A percentile compares a stretch with the other conserved stretches of the same genome.
Conservation (phyloP, 1,139 yeast genomes). For the Saccharomyces hybrid region DNA sequence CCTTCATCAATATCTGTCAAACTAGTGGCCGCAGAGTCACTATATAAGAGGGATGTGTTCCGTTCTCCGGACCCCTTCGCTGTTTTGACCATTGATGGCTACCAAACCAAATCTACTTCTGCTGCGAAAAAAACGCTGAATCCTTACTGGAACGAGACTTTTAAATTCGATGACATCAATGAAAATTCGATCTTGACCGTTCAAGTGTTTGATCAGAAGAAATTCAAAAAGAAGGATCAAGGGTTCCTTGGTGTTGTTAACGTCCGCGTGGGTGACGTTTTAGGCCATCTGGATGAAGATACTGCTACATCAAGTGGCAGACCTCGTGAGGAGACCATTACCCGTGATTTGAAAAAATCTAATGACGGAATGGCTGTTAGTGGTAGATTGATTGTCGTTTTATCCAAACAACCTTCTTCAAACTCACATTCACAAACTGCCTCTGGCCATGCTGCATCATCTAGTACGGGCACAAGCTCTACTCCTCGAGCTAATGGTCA, state of each 20-base stretch:
- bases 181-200: slow-evolving; percentile 85
- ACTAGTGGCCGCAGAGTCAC: slow-evolving; percentile 92
- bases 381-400: slow-evolving; percentile 79
- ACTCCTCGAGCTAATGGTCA: slow-evolving; percentile 8
- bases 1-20: slow-evolving; percentile 47
- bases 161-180: slow-evolving; percentile 58
- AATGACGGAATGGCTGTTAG: slow-evolving; percentile 87
- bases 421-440: slow-evolving; percentile 2
- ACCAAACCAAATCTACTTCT: slow-evolving; percentile 89
- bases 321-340: slow-evolving; percentile 72
- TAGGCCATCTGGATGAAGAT: slow-evolving; percentile 48
- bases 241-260: slow-evolving; percentile 97
- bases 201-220: slow-evolving; percentile 94
- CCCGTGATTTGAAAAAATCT: slow-evolving; percentile 84
- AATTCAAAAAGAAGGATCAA: slow-evolving; percentile 95
- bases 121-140: slow-evolving; percentile 90
- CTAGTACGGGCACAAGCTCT: slow-evolving; percentile 7
- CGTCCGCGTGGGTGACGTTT: slow-evolving; percentile 79
- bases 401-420: slow-evolving; percentile 35
- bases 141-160: slow-evolving; percentile 96
- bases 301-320: slow-evolving; percentile 24
- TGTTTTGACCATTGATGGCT: slow-evolving; percentile 91
- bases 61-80: slow-evolving; percentile 97
- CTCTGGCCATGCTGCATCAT: slow-evolving; percentile 9
- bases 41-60: slow-evolving; percentile 89